Conservation (phyloP, 352 stramenopile genomes). For the Phytophthora idaei region DNA sequence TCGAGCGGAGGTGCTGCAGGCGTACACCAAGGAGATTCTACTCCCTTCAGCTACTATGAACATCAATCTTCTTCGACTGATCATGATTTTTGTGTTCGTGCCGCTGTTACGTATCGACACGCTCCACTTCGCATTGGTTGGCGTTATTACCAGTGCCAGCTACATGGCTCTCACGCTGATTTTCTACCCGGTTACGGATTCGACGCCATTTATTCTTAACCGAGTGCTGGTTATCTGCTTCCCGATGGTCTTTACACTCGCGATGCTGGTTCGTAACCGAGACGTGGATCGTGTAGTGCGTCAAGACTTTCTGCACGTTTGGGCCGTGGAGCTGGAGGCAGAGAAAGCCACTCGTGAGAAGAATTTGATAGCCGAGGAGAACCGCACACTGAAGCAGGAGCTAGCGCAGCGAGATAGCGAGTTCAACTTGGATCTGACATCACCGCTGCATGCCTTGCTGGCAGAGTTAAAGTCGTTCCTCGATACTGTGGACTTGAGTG, state of each 20-base stretch:
- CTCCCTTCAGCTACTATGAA: constrained; percentile 77
- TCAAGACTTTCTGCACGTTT: constrained; percentile 82
- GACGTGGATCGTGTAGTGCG: constrained; percentile 81
- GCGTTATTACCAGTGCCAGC: constrained; percentile 53
- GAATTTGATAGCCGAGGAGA: constrained; percentile 84
- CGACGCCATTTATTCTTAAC: constrained; percentile 68
- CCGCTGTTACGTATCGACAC: constrained; percentile 80
- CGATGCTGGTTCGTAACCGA: constrained; percentile 76
- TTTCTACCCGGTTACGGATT: constrained; percentile 74
- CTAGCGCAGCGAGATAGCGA: constrained; percentile 74
- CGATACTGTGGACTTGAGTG: constrained; percentile 69
- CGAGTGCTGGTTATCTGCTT: constrained; percentile 72
- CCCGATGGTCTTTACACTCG: constrained; percentile 63
- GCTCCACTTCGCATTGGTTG: constrained; percentile 65
- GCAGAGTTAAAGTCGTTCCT: constrained; percentile 81
- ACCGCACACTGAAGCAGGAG: constrained; percentile 79
- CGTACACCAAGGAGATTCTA: constrained; percentile 70
- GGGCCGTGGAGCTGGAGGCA: constrained; percentile 74
- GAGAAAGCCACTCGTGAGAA: constrained; percentile 77
- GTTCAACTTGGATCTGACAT: constrained; percentile 78
- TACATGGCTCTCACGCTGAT: constrained; percentile 68
- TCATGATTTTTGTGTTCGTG: constrained; percentile 81
- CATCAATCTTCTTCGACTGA: constrained; percentile 76
- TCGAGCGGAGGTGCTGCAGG: constrained; percentile 57
- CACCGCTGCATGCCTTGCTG: constrained; percentile 70